phyloP scores from a whole-genome alignment of 305 asterid genomes.

The Solanum hybrid region DNA sequence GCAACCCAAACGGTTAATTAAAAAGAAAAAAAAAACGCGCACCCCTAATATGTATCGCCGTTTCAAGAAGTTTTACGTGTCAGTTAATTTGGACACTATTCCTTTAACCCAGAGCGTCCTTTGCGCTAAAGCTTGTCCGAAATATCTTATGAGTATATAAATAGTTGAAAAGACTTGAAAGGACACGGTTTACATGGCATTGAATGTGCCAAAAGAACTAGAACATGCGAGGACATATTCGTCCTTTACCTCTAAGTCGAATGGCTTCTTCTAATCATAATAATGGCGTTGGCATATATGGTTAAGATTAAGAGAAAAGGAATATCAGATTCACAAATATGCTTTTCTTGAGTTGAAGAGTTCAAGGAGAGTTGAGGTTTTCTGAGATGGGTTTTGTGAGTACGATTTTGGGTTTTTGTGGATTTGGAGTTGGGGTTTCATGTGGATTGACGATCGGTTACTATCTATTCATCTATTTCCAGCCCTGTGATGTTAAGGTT shows the following conservation, averaged over 20 bases:
- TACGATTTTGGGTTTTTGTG: slow-evolving; percentile 62
- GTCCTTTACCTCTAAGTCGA: neutral
- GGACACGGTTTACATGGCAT: neutral
- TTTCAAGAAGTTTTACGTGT: neutral
- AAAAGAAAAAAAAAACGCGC: neutral
- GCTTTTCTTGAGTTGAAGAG: neutral
- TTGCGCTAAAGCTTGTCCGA: neutral
- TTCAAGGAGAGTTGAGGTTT: neutral
- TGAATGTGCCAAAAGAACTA: neutral
- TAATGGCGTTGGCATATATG: neutral
- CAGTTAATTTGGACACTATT: neutral
- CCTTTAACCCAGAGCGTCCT: neutral
- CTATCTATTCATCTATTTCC: slow-evolving; percentile 77
- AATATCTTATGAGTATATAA: neutral
- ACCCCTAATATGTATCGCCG: neutral
- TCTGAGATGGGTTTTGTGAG: slow-evolving; percentile 74
- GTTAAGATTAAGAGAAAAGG: neutral
- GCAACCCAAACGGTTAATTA: neutral
- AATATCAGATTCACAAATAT: neutral
- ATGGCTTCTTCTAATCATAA: neutral
- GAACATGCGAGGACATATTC: neutral
- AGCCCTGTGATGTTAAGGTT: slow-evolving; percentile 87
- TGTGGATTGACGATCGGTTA: slow-evolving; percentile 68
- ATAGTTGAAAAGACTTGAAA: neutral
- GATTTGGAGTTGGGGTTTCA: slow-evolving; percentile 92